Percentiles rank a stretch among this genome's conserved stretches.
Evolutionary conservation across 2,329 filamentous ascomycete species (phyloP).

Genomic region (Emydomyces testavorans): DNA sequence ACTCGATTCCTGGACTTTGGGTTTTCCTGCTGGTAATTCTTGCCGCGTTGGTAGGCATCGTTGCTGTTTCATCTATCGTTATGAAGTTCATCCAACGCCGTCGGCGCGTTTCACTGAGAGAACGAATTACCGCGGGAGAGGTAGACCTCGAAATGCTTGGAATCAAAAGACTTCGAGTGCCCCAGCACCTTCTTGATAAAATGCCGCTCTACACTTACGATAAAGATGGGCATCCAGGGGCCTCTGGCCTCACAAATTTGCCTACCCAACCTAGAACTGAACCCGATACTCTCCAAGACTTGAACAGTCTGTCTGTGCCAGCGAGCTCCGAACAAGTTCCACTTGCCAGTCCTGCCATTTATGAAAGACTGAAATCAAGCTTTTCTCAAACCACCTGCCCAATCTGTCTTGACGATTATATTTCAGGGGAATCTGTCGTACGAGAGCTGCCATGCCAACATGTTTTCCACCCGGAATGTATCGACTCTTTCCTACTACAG

Average conservation of each 20-base stretch:
- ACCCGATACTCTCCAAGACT: neutral
- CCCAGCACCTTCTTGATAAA: slow-evolving; percentile 55
- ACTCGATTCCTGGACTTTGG: slow-evolving; percentile 60
- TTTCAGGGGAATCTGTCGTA: slow-evolving; percentile 57
- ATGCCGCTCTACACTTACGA: slow-evolving; percentile 72
- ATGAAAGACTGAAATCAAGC: slow-evolving; percentile 5
- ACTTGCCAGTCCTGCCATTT: neutral
- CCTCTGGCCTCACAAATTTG: neutral
- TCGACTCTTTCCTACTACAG: slow-evolving; percentile 68
- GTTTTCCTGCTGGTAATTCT: slow-evolving; percentile 60
- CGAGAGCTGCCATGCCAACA: slow-evolving; percentile 81
- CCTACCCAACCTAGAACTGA: neutral
- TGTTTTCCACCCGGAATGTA: slow-evolving; percentile 86
- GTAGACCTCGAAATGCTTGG: slow-evolving; percentile 78
- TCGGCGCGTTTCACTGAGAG: slow-evolving; percentile 55
- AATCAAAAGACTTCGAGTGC: slow-evolving; percentile 70
- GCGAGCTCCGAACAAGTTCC: neutral
- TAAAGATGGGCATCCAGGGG: slow-evolving; percentile 16
- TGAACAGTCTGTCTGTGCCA: neutral
- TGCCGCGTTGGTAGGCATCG: slow-evolving; percentile 56
- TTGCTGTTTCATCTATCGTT: slow-evolving; percentile 53
- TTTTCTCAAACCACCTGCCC: slow-evolving; percentile 66
- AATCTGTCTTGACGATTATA: slow-evolving; percentile 80
- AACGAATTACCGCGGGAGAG: slow-evolving; percentile 63
- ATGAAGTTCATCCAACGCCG: slow-evolving; percentile 71